Evolutionary conservation across 768 basidiomycete genomes (phyloP), one percentile per base, ranked within the genome.

Genomic region (Pulveroboletus sp.): DNA sequence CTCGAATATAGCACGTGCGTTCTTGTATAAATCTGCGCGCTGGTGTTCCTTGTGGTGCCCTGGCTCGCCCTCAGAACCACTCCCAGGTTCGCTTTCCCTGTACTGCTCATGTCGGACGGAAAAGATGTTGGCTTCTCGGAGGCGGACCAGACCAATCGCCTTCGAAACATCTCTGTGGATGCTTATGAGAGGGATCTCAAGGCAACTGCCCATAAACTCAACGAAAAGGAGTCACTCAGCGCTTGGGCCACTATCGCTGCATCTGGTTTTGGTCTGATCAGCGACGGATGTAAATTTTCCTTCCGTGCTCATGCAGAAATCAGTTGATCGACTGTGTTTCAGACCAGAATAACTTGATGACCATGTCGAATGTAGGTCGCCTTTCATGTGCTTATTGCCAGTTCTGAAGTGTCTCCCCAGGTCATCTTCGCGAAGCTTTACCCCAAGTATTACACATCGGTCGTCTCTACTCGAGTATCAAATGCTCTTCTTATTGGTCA

Each of bases 281-380:
- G 75, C 43, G 82, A 83, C 68, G 81, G 82, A 41, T 79, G 81
- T 79, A 59, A 60, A 65, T 66, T 43, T 6, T 35, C 21, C 33
- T 46, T 26, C 17, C 46, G 36, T 50, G 12, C 39, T 49, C 27
- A 8, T 26, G 14, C 47, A 44, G 32, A 37, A 50, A 49, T 36
- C 15, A n/a, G 15, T 18, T 56, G 41, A 56, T 41, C 21, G 46
- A 40, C 26, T 38, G 33, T 38, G 28, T 27, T 55, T 38, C 58
- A 83, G 82, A 85, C 61, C 81, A 86, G 61, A 86, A 85, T 62
- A 83, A 81, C 56, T 66, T 85, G 26, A 83, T 85, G 82, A 83
- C 83, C 0, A 79, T 85, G 80, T 62, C 76, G 39, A 85, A 86
- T 51, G 83, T 81, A 56, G 43, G 70, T 48, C 37, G 37, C 30